Percentiles rank a stretch among this genome's conserved stretches.
Evolutionary conservation across 2,329 filamentous ascomycete genomes (phyloP).

Genomic region (Macrophomina pseudophaseolina): DNA sequence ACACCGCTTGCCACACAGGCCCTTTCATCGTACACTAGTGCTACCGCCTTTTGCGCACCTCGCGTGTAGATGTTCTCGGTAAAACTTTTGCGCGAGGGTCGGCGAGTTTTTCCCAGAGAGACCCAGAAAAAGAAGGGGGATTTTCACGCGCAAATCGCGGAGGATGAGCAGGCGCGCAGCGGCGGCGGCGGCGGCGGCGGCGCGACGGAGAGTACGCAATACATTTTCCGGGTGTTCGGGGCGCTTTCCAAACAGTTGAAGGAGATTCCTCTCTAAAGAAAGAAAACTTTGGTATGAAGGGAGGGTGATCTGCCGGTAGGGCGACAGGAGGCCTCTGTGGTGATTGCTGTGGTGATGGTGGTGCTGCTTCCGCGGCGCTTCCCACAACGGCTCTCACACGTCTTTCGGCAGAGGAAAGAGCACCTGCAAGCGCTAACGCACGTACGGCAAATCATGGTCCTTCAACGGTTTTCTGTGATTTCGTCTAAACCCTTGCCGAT

Average conservation of each 20-base stretch:
- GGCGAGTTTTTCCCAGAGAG: neutral
- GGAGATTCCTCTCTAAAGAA: neutral
- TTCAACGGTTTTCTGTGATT: neutral
- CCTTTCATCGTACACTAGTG: neutral
- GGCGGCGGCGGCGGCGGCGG: neutral
- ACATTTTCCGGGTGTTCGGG: too few relatives aligned
- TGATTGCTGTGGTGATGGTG: too few relatives aligned
- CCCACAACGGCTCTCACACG: too few relatives aligned
- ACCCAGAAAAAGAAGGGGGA: neutral
- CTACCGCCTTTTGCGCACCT: neutral
- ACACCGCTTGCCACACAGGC: neutral
- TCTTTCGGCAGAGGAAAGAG: neutral
- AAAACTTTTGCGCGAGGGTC: neutral
- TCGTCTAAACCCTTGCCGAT: neutral
- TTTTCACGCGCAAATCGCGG: neutral
- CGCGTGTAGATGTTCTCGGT: neutral
- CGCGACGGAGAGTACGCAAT: too few relatives aligned
- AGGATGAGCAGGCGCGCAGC: neutral
- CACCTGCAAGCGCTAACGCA: neutral
- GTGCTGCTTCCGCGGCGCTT: too few relatives aligned
- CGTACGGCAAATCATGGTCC: neutral
- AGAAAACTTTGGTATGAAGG: neutral
- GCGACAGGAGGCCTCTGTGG: neutral
- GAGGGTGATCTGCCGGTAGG: neutral
- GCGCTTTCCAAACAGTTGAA: too few relatives aligned